Evolutionary conservation across 805 yeast species (phyloP).

Genomic region (Ogataea nakhonphanomensis): DNA sequence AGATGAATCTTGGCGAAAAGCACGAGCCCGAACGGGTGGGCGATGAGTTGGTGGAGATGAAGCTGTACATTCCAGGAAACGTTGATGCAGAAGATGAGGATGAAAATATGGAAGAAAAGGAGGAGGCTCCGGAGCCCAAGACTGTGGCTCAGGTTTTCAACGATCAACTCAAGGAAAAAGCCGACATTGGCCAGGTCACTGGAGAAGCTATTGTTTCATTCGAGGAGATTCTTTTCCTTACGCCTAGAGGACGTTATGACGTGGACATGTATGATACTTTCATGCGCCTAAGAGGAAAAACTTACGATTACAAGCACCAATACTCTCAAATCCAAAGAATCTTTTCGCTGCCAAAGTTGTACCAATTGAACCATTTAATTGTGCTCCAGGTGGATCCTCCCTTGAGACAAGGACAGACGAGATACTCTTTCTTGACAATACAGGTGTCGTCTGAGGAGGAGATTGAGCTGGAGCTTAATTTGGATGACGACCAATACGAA

Average conservation of each 20-base stretch:
- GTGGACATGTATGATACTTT: conserved; percentile 88
- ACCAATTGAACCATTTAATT: conserved; percentile 83
- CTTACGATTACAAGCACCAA: conserved; percentile 94
- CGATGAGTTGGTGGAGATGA: conserved; percentile 92
- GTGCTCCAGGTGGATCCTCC: conserved; percentile 96
- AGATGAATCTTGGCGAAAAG: conserved; percentile 56
- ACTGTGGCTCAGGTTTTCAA: conserved; percentile 82
- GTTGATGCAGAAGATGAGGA: conserved; percentile 45
- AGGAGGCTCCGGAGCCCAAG: conserved; percentile 42
- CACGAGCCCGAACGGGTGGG: conserved; percentile 64
- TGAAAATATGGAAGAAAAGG: conserved; percentile 35
- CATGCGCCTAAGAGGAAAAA: conserved; percentile 91
- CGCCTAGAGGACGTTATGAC: conserved; percentile 98
- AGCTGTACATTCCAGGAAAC: conserved; percentile 90
- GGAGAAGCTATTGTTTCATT: conserved; percentile 95
- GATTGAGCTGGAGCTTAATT: conserved; percentile 81
- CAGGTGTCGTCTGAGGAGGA: conserved; percentile 91
- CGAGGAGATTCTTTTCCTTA: conserved; percentile 83
- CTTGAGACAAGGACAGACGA: conserved; percentile 94
- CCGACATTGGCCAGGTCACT: conserved; percentile 89
- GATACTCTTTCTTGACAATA: conserved; percentile 86
- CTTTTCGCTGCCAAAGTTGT: conserved; percentile 90
- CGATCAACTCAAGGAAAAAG: conserved; percentile 87
- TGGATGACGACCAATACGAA: conserved; percentile 79
- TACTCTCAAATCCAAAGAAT: conserved; percentile 86